Evolutionary conservation across 345 rosid species (phyloP).

Genomic region (Rhizophora mangle): DNA sequence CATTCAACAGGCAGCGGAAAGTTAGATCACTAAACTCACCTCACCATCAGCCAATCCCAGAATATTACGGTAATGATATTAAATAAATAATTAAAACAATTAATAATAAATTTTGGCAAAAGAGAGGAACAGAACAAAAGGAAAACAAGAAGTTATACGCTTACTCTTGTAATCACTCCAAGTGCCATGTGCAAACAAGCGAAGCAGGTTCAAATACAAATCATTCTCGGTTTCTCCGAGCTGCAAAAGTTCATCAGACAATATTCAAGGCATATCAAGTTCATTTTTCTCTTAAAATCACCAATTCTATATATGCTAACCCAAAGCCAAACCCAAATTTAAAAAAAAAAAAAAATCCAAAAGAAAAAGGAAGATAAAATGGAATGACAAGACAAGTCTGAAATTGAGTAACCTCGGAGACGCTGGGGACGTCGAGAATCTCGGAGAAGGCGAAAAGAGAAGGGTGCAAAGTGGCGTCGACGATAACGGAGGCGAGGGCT

Average conservation of each 20-base stretch:
- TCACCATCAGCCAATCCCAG: no score
- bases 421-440: constrained; percentile 65
- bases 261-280: neutral
- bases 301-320: no score
- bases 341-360: neutral
- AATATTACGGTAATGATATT: no score
- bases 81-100: no score
- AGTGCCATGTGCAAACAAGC: constrained; percentile 88
- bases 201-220: constrained; percentile 50
- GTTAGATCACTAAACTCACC: no score
- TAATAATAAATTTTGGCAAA: no score
- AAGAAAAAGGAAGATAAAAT: neutral
- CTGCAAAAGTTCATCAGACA: constrained; percentile 44
- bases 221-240: constrained; percentile 73
- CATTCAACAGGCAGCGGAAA: no score
- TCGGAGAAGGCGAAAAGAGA: constrained; percentile 93
- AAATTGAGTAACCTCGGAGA: constrained; percentile 43
- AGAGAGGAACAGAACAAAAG: neutral
- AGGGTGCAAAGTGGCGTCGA: constrained; percentile 83
- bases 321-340: neutral
- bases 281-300: no score
- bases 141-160: neutral
- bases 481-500: constrained; percentile 45
- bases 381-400: neutral
- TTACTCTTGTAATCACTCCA: constrained; percentile 94